phyloP scores from a whole-genome alignment of 495 filamentous ascomycete species.

The Cenococcum geophilum region DNA sequence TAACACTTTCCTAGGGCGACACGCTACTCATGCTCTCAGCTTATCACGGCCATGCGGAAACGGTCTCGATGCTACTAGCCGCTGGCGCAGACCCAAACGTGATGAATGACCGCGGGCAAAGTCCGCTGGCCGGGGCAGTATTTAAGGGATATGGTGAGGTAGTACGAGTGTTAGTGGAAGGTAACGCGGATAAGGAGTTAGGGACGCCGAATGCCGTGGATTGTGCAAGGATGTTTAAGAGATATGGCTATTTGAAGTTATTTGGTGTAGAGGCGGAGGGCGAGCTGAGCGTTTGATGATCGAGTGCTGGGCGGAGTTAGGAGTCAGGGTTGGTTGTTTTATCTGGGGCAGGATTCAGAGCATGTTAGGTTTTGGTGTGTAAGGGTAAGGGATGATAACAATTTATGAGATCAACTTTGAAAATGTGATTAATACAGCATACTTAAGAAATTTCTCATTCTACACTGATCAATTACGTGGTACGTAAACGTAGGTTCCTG shows the following conservation, averaged over 20 bases:
- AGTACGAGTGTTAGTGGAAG: slow-evolving; percentile 36
- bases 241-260: slow-evolving; percentile 31
- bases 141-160: slow-evolving; percentile 41
- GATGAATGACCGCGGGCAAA: slow-evolving; percentile 41
- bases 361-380: too few relatives aligned
- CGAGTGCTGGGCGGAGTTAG: too few relatives aligned
- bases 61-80: slow-evolving; percentile 32
- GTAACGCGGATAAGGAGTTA: slow-evolving; percentile 31
- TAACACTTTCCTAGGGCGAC: slow-evolving; percentile 31
- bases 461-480: too few relatives aligned
- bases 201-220: slow-evolving; percentile 41
- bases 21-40: slow-evolving; percentile 42
- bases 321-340: too few relatives aligned
- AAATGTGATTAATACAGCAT: too few relatives aligned
- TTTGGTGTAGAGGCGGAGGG: slow-evolving; percentile 31
- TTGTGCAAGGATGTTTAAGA: slow-evolving; percentile 38
- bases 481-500: too few relatives aligned
- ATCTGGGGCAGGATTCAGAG: too few relatives aligned
- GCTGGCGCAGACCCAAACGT: slow-evolving; percentile 36
- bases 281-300: too few relatives aligned
- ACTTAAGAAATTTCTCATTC: too few relatives aligned
- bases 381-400: too few relatives aligned
- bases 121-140: slow-evolving; percentile 40
- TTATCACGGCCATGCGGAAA: slow-evolving; percentile 37
- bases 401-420: too few relatives aligned